Conservation (phyloP, 1,284 basidiomycete genomes). For the Coniferiporia sulphurascens region DNA sequence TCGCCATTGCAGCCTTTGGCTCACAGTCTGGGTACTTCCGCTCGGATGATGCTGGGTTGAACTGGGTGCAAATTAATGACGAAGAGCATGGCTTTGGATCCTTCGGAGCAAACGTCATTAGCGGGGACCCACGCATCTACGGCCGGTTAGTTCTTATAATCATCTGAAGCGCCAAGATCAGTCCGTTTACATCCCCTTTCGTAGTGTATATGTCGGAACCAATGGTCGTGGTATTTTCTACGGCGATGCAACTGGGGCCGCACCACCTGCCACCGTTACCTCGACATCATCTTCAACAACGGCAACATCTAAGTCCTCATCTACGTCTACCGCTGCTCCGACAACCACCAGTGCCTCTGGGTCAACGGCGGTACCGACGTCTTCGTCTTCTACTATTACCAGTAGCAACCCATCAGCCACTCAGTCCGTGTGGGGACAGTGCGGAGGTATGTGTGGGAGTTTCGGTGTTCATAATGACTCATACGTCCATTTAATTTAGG, state of each 20-base stretch:
- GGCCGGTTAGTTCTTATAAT: too few relatives aligned
- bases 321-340: constrained; percentile 18
- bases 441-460: neutral
- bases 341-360: constrained; percentile 16
- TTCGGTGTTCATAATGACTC: too few relatives aligned
- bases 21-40: constrained; percentile 22
- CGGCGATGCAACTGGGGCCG: constrained; percentile 33
- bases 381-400: neutral
- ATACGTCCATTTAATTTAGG: too few relatives aligned
- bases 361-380: neutral
- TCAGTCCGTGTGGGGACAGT: neutral
- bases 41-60: too few relatives aligned
- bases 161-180: too few relatives aligned
- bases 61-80: too few relatives aligned
- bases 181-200: constrained; percentile 2
- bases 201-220: constrained; percentile 58
- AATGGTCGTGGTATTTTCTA: constrained; percentile 64
- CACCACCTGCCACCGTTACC: neutral
- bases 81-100: too few relatives aligned
- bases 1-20: constrained; percentile 46
- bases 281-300: neutral
- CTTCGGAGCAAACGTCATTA: too few relatives aligned
- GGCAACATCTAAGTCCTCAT: too few relatives aligned
- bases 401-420: neutral
- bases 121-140: too few relatives aligned